phyloP scores from a whole-genome alignment of 805 yeast species.

The Pichia heedii region DNA sequence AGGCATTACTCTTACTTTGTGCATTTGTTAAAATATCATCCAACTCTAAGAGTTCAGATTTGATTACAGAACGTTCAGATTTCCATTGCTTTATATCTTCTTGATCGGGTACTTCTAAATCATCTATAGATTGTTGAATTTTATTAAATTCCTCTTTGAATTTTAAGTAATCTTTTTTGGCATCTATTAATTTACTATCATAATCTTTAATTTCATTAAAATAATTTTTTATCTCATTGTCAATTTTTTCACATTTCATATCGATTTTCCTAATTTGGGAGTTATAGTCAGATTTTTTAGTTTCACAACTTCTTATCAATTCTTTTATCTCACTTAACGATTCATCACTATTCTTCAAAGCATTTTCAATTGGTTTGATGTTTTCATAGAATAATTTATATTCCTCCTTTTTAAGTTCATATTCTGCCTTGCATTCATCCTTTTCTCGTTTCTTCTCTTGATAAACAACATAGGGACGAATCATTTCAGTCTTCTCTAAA shows the following conservation, averaged over 20 bases:
- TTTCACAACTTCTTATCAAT: conserved; percentile 1
- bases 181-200: conserved; percentile 29
- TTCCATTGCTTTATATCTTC: conserved; percentile 18
- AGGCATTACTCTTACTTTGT: conserved; percentile 11
- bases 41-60: conserved; percentile 15
- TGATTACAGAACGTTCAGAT: conserved; percentile 19
- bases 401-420: conserved; percentile 19
- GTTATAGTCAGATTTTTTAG: not conserved
- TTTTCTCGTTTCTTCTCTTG: conserved; percentile 29
- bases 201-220: conserved; percentile 26
- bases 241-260: conserved; percentile 13
- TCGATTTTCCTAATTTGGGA: not conserved
- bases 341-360: conserved; percentile 9
- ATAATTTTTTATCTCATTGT: conserved; percentile 23
- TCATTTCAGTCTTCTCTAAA: conserved; percentile 29
- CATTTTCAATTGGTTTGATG: conserved; percentile 16
- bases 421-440: conserved; percentile 18
- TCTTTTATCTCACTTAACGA: conserved; percentile 8
- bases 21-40: conserved; percentile 14
- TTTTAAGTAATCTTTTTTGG: conserved; percentile 25
- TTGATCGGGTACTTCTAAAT: conserved; percentile 10
- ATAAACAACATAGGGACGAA: conserved; percentile 28
- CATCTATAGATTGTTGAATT: conserved; percentile 9
- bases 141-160: conserved; percentile 17
- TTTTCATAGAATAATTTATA: conserved; percentile 17